Evolutionary conservation across 805 yeast species (phyloP).

Genomic region (Spathaspora sp.): DNA sequence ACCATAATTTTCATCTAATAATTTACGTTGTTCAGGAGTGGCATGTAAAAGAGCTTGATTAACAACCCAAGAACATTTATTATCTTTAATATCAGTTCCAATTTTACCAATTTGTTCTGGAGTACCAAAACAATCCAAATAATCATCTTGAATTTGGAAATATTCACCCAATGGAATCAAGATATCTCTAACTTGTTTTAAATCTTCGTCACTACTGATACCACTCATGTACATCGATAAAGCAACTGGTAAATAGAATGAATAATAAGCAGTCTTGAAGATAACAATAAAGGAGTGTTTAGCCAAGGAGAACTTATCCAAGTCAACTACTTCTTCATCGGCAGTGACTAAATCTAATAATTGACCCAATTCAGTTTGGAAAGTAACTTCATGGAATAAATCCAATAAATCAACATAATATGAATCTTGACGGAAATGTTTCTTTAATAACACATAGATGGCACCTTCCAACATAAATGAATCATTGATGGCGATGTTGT

Average conservation of each 20-base stretch:
- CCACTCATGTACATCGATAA: slow-evolving; percentile 95
- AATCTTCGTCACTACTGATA: slow-evolving; percentile 60
- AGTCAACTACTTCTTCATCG: slow-evolving; percentile 91
- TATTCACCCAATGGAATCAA: slow-evolving; percentile 95
- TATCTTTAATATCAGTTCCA: slow-evolving; percentile 97
- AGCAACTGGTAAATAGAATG: slow-evolving; percentile 96
- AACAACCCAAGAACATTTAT: slow-evolving; percentile 97
- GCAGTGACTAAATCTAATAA: slow-evolving; percentile 93
- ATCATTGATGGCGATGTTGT: slow-evolving; percentile 94
- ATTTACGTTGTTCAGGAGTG: slow-evolving; percentile 72
- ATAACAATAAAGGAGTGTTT: slow-evolving; percentile 95
- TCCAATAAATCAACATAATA: slow-evolving; percentile 90
- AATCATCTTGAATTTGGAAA: slow-evolving; percentile 98
- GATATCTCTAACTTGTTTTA: slow-evolving; percentile 83
- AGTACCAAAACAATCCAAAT: slow-evolving; percentile 93
- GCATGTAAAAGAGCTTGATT: slow-evolving; percentile 85
- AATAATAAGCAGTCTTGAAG: slow-evolving; percentile 95
- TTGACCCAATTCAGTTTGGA: slow-evolving; percentile 97
- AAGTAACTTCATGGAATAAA: slow-evolving; percentile 93
- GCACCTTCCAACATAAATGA: slow-evolving; percentile 96
- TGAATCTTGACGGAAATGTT: slow-evolving; percentile 74
- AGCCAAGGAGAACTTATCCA: slow-evolving; percentile 76
- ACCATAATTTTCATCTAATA: slow-evolving; percentile 89
- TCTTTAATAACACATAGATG: slow-evolving; percentile 83
- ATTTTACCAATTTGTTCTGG: slow-evolving; percentile 97